phyloP scores from a whole-genome alignment of 2,329 filamentous ascomycete genomes.

The Ophiosphaerella herpotricha region DNA sequence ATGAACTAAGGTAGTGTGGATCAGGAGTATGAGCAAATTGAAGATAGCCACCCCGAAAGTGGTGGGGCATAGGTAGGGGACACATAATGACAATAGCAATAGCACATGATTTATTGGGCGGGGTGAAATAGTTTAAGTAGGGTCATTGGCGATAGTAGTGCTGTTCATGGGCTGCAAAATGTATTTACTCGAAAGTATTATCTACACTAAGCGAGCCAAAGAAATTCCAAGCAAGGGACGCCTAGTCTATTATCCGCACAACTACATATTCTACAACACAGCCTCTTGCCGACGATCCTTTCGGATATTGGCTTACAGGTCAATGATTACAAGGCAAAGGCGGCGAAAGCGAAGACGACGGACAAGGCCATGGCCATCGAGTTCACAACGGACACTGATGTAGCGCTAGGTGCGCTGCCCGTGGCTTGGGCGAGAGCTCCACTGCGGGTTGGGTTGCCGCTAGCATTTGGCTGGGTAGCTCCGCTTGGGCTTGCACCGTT shows the following conservation, averaged over 20 bases:
- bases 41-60: no score
- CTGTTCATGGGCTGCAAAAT: conserved; percentile 1
- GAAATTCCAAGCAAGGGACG: no score
- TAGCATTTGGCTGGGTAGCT: background rate
- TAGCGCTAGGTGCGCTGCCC: conserved; percentile 9
- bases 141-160: background rate
- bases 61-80: no score
- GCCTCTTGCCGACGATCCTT: no score
- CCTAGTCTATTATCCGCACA: background rate
- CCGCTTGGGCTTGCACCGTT: background rate
- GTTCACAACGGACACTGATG: conserved; percentile 24
- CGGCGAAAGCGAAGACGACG: conserved; percentile 29
- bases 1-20: no score
- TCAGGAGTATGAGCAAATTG: no score
- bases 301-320: background rate
- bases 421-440: background rate
- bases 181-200: background rate
- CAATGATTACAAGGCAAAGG: conserved; percentile 26
- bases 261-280: background rate
- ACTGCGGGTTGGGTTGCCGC: background rate
- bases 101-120: no score
- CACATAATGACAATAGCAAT: no score
- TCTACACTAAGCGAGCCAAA: no score
- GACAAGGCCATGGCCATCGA: conserved; percentile 32
- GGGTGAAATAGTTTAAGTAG: background rate